Evolutionary conservation across 257 asterid genomes (phyloP).

Genomic region (Solanum boliviense): DNA sequence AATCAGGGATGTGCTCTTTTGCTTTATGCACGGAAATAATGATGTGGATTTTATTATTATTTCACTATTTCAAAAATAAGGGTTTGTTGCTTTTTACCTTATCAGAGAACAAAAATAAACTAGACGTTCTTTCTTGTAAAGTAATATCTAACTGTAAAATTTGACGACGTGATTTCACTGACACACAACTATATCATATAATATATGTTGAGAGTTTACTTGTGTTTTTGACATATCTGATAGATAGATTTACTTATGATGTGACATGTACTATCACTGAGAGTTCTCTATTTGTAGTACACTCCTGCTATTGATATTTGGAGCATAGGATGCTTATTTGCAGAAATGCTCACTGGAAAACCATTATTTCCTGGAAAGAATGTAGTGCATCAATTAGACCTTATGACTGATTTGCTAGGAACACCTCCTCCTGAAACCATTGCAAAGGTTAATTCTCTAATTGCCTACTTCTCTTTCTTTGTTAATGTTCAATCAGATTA

Average conservation of each 20-base stretch:
- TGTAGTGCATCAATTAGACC: conserved; percentile 21
- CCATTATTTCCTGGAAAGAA: conserved; percentile 88
- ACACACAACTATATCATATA: neutral
- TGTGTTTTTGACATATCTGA: neutral
- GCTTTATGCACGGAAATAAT: too few species aligned
- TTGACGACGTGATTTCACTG: too few species aligned
- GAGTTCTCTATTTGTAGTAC: conserved; percentile 41
- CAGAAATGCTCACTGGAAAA: conserved; percentile 76
- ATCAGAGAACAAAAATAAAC: too few species aligned
- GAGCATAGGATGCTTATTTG: conserved; percentile 96
- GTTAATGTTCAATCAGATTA: neutral
- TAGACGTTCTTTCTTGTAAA: too few species aligned
- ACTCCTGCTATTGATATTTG: conserved; percentile 93
- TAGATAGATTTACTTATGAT: neutral
- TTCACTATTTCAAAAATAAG: too few species aligned
- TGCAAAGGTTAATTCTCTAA: conserved; percentile 53
- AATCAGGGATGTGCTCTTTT: too few species aligned
- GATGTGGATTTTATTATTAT: too few species aligned
- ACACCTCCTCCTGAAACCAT: conserved; percentile 86
- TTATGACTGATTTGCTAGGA: conserved; percentile 75
- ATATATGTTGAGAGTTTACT: neutral
- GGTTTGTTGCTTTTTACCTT: too few species aligned
- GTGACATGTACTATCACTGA: neutral
- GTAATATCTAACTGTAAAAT: too few species aligned
- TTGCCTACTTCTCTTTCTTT: neutral